Evolutionary conservation across 306 rosid genomes (phyloP).

Genomic region (Pueraria montana): DNA sequence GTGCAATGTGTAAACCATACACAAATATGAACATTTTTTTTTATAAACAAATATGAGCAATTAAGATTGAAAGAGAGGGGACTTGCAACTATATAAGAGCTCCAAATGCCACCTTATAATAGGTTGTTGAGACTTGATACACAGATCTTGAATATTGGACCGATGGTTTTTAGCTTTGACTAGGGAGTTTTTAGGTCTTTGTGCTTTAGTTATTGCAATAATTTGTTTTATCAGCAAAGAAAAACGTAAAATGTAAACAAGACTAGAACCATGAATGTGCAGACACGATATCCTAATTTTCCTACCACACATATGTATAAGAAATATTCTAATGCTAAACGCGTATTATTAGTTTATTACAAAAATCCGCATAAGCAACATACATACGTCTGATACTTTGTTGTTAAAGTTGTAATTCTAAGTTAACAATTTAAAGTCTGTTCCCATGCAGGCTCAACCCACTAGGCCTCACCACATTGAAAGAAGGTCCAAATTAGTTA

Average conservation of each 20-base stretch:
- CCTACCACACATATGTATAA: background rate
- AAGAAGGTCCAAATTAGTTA: background rate
- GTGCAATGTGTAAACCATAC: conserved; percentile 32
- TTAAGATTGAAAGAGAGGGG: background rate
- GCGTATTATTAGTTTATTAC: background rate
- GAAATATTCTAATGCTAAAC: background rate
- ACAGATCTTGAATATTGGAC: conserved; percentile 1
- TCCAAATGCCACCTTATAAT: conserved; percentile 2
- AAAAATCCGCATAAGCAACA: background rate
- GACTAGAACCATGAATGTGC: background rate
- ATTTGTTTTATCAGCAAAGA: conserved; percentile 14
- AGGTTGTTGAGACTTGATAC: background rate
- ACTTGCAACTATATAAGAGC: background rate
- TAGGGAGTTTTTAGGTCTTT: background rate
- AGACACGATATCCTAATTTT: background rate
- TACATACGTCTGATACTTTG: background rate
- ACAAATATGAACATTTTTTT: no score
- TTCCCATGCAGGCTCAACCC: background rate
- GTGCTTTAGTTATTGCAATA: conserved; percentile 13
- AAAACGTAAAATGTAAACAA: conserved; percentile 19
- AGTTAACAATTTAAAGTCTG: background rate
- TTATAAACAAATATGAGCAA: background rate
- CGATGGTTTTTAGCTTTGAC: background rate
- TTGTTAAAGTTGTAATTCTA: background rate
- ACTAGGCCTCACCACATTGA: background rate